Percentiles rank a stretch among this genome's conserved stretches.
phyloP scores from a whole-genome alignment of 1,284 basidiomycete species.

The Rhodofomes roseus region DNA sequence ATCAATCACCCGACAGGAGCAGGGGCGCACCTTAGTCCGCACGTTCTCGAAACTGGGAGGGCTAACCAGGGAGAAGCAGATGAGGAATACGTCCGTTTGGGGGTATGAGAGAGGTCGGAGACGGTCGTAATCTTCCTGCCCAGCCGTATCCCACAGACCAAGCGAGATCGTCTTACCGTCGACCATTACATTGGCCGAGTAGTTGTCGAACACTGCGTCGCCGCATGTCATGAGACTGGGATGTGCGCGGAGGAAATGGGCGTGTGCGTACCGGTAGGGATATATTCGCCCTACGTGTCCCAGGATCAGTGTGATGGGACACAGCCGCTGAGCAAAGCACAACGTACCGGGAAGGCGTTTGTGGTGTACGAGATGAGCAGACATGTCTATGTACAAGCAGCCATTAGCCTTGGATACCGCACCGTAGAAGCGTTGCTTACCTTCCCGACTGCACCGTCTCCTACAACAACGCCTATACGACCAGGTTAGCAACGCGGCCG shows the following conservation, averaged over 20 bases:
- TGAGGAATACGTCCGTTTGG: constrained; percentile 98
- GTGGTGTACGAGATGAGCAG: constrained; percentile 97
- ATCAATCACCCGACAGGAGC: constrained; percentile 4
- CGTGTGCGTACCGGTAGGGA: constrained; percentile 78
- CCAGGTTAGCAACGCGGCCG: constrained; percentile 6
- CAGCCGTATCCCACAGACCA: constrained; percentile 98
- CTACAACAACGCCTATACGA: constrained; percentile 87
- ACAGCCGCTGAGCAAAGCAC: constrained; percentile 14
- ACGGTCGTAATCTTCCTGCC: constrained; percentile 98
- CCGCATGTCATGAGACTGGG: not conserved
- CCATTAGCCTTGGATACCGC: constrained; percentile 4
- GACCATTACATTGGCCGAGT: constrained; percentile 95
- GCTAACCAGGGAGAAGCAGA: constrained; percentile 97
- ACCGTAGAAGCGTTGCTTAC: constrained; percentile 39
- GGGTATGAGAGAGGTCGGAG: constrained; percentile 98
- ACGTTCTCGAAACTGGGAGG: constrained; percentile 99
- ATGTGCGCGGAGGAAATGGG: not conserved
- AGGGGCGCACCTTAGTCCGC: constrained; percentile 78
- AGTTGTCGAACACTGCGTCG: constrained; percentile 85
- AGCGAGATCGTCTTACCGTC: constrained; percentile 98
- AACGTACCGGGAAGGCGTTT: constrained; percentile 87
- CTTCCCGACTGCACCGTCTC: constrained; percentile 99
- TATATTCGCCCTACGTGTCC: constrained; percentile 82
- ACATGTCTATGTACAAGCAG: constrained; percentile 67
- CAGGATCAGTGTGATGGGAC: constrained; percentile 19